Base-by-base conservation (phyloP, 2,329 filamentous ascomycete species). In the Proliferodiscus dingleyae region DNA sequence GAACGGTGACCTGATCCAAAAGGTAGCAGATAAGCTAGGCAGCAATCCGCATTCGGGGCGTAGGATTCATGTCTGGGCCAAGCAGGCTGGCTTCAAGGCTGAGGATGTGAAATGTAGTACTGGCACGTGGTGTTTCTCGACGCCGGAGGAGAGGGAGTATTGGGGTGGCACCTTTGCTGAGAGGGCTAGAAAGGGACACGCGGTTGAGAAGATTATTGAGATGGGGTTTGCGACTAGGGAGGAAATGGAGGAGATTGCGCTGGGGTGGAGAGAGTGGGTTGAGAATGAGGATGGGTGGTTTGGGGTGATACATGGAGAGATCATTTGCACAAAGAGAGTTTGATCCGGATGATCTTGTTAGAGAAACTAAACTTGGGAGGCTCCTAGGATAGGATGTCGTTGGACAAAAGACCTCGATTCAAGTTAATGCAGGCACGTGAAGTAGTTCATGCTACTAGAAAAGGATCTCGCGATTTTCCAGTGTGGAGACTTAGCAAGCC, bases 281-380 rank as follows among this genome's bases (percentile, higher is more conserved):
- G 53, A 57, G 24, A 50, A 64, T 40, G 59, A 65, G 23, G 51
- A 65, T 28, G 66, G 52, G 4, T 68, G 65, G 66, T 66, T 65
- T 56, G 61, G 37, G 34, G 37, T 37, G 2, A 28, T 48, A 15
- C 23, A 43, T 19, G 41, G 41, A 13, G 22, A 37, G 15, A 21
- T 37, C 19, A 22, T 37, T 37, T 43, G 30, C 21, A 26, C 5
- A 15, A 15, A 30, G n/a, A n/a, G n/a, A n/a, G n/a, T n/a, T n/a
- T n/a, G n/a, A n/a, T n/a, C n/a, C n/a, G n/a, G n/a, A n/a, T n/a
- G n/a, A n/a, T n/a, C n/a, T n/a, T n/a, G n/a, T n/a, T n/a, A n/a
- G n/a, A n/a, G n/a, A n/a, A n/a, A n/a, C n/a, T n/a, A n/a, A n/a
- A n/a, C n/a, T n/a, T n/a, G n/a, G n/a, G n/a, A n/a, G n/a, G n/a